Evolutionary conservation across 768 basidiomycete species (phyloP), one percentile per base, ranked within the genome.

Genomic region (Calvatia gigantea): DNA sequence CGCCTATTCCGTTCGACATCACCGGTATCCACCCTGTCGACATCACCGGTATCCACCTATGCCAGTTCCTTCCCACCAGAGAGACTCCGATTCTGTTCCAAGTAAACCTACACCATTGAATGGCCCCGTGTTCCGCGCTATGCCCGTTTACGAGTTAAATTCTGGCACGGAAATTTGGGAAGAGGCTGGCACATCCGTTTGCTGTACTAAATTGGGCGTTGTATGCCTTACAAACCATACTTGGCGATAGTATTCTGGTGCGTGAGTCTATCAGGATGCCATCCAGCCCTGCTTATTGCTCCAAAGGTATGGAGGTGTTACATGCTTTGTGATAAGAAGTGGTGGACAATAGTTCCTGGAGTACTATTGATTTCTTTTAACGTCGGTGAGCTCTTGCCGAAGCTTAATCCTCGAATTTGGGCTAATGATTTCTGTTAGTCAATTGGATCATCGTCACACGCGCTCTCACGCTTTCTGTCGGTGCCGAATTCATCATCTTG

Each of bases 221-320:
- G 12, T 55, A 47, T 23, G 54, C 35, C 4, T 17, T 55, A 6
- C 54, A 55, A 25, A 55, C 54, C 6, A 14, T 55, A 15, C 54
- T 55, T 15, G 54, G 54, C 7, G 54, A 55, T 4, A 47, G 45
- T 17, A 37, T 55, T 14, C 19, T 55, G 23, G 54, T 55, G 3
- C 12, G 54, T 39, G n/a, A 3, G n/a, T 21, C 28, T 14, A 7
- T 33, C 12, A n/a, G n/a, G 23, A 19, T 21, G 28, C 7, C 17
- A 7, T 5, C 6, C 8, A 11, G 2, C 15, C 33, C 37, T 42
- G 41, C 28, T 23, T 23, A 14, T 14, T 31, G 23, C n/a, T 39
- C 21, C 14, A 31, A 5, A 55, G 54, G 45, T 55, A 4, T 55
- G 54, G 54, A 35, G 54, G 15, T 55, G 54, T n/a, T 54, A 47